Conservation (phyloP, 2,329 filamentous ascomycete genomes). For the Microdochium bolleyi region DNA sequence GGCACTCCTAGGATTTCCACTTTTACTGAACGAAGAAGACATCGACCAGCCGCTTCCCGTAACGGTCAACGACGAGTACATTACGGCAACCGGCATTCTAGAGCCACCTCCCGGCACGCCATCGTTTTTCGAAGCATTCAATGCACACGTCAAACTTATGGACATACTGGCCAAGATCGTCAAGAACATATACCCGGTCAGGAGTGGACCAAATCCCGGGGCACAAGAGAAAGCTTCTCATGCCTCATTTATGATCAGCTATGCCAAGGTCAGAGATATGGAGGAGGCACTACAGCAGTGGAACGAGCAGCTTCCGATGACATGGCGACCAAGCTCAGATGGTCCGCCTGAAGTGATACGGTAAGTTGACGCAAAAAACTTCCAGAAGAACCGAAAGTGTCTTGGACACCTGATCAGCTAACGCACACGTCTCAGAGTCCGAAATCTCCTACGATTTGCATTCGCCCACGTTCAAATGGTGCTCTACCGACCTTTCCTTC, state of each 20-base stretch:
- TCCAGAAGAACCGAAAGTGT: too few species aligned
- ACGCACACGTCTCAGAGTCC: conserved; percentile 34
- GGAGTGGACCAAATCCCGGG: conserved; percentile 22
- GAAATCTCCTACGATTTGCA: conserved; percentile 70
- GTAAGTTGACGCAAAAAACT: conserved; percentile 36
- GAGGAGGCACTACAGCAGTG: conserved; percentile 56
- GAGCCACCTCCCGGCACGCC: conserved; percentile 46
- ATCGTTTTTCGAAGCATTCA: conserved; percentile 57
- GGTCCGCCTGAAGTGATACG: conserved; percentile 66
- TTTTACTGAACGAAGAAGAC: conserved; percentile 55
- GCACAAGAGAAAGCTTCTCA: conserved; percentile 24
- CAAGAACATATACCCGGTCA: conserved; percentile 58
- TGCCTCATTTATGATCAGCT: conserved; percentile 55
- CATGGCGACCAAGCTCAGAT: conserved; percentile 72
- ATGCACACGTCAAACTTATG: conserved; percentile 58
- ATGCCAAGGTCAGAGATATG: conserved; percentile 54
- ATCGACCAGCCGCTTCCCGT: conserved; percentile 58
- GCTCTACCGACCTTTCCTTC: conserved; percentile 74
- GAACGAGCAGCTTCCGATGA: conserved; percentile 61
- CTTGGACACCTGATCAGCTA: neutral
- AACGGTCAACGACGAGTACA: conserved; percentile 60
- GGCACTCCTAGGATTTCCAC: conserved; percentile 57
- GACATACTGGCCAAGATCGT: conserved; percentile 56
- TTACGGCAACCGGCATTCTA: conserved; percentile 49
- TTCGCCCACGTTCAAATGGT: conserved; percentile 80